Percentiles rank a stretch among this genome's conserved stretches.
These are phyloP conservation scores for Mikania micrantha DNA, from an alignment of 129 eudicot species.

Conservation along the genomic window DNA sequence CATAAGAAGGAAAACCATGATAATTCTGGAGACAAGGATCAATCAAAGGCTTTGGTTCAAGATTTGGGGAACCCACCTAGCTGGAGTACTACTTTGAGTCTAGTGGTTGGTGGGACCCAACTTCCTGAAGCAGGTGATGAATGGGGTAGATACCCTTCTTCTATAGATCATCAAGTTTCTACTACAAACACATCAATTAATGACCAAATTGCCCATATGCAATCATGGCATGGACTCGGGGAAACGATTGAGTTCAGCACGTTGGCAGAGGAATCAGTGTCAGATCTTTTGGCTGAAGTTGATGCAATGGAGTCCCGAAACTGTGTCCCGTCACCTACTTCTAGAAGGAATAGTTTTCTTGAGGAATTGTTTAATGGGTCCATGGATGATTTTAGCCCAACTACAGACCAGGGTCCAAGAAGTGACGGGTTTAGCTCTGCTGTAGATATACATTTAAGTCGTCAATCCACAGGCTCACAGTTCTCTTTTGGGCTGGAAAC, in stretches of 20 bases:
- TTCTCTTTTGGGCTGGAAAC: constrained; percentile 31
- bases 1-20: constrained; percentile 1
- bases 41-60: constrained; percentile 16
- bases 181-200: constrained; percentile 25
- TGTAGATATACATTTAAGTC: constrained; percentile 43
- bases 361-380: constrained; percentile 68
- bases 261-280: constrained; percentile 90
- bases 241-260: constrained; percentile 84
- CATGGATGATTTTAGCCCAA: constrained; percentile 58
- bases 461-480: constrained; percentile 35
- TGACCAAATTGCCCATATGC: constrained; percentile 29
- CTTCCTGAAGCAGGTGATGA: constrained; percentile 53
- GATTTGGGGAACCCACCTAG: constrained; percentile 36
- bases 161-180: constrained; percentile 37
- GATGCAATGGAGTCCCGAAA: constrained; percentile 94
- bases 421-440: constrained; percentile 60
- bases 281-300: constrained; percentile 90
- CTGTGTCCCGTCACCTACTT: constrained; percentile 75
- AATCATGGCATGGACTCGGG: constrained; percentile 51
- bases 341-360: constrained; percentile 56
- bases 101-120: constrained; percentile 44
- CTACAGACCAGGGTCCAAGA: constrained; percentile 46
- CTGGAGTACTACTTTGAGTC: constrained; percentile 54
- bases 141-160: constrained; percentile 58
- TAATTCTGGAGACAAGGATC: constrained; percentile 16